These are phyloP conservation scores for Penicillium tannophilum DNA, from an alignment of 495 filamentous ascomycete genomes.

Conservation along the genomic window DNA sequence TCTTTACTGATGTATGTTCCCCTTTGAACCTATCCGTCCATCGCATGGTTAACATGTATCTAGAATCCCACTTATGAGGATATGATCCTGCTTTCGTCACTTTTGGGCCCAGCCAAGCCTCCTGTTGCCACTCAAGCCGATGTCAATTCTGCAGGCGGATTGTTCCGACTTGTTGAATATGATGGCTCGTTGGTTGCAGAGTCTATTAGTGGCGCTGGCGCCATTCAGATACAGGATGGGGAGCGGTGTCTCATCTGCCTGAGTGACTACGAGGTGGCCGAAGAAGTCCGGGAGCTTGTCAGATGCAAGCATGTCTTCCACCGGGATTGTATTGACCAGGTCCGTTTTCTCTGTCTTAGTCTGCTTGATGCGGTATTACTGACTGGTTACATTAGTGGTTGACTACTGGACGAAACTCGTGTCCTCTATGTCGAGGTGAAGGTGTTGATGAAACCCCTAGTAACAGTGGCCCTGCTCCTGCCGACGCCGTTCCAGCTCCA, in stretches of 20 bases:
- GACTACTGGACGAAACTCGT: slow-evolving; percentile 78
- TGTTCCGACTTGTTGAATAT: slow-evolving; percentile 53
- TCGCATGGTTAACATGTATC: slow-evolving; percentile 1
- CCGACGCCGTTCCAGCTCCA: slow-evolving; percentile 20
- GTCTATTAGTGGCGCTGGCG: slow-evolving; percentile 47
- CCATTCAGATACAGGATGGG: slow-evolving; percentile 53
- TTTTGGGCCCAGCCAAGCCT: slow-evolving; percentile 73
- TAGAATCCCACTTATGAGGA: slow-evolving; percentile 78
- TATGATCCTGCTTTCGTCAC: slow-evolving; percentile 72
- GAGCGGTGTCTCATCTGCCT: slow-evolving; percentile 74
- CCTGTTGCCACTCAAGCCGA: slow-evolving; percentile 71
- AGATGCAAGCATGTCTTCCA: slow-evolving; percentile 76
- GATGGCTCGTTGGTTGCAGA: slow-evolving; percentile 53
- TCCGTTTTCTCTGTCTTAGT: slow-evolving; percentile 34
- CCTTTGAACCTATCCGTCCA: slow-evolving; percentile 13
- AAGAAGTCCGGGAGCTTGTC: slow-evolving; percentile 62
- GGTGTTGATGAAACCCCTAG: slow-evolving; percentile 55
- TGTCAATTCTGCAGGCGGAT: slow-evolving; percentile 63
- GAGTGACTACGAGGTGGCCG: slow-evolving; percentile 67
- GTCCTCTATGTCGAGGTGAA: slow-evolving; percentile 71
- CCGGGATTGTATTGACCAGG: slow-evolving; percentile 76
- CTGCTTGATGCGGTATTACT: slow-evolving; percentile 1
- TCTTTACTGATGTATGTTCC: slow-evolving; percentile 67
- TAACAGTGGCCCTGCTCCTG: slow-evolving; percentile 12
- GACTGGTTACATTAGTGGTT: slow-evolving; percentile 59